Conservation (phyloP, 306 rosid genomes). For the Vigna angularis region DNA sequence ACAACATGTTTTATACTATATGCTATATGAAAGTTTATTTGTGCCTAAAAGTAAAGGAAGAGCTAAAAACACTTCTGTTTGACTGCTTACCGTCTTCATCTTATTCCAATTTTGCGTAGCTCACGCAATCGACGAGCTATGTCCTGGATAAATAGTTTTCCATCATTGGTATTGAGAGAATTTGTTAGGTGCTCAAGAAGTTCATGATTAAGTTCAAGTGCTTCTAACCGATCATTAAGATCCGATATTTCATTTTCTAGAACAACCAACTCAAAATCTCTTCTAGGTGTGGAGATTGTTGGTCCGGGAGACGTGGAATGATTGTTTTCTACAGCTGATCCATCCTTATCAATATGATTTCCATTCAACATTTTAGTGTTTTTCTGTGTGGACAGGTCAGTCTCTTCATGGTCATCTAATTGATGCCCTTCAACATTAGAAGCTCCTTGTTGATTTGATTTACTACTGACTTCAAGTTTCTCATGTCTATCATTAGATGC, state of each 20-base stretch:
- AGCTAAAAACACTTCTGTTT: conserved; percentile 12
- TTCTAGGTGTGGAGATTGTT: conserved; percentile 35
- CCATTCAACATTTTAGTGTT: conserved; percentile 44
- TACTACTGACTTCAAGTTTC: conserved; percentile 44
- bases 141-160: conserved; percentile 65
- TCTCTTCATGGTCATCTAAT: conserved; percentile 53
- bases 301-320: conserved; percentile 34
- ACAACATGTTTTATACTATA: conserved; percentile 20
- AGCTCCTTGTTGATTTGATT: conserved; percentile 46
- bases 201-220: conserved; percentile 73
- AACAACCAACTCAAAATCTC: conserved; percentile 52
- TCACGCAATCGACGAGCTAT: conserved; percentile 70
- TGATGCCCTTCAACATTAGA: conserved; percentile 43
- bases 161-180: conserved; percentile 67
- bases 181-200: conserved; percentile 73
- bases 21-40: conserved; percentile 20
- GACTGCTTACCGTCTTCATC: conserved; percentile 55
- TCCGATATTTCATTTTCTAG: conserved; percentile 75
- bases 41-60: conserved; percentile 31
- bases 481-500: conserved; percentile 43
- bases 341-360: conserved; percentile 46
- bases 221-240: conserved; percentile 79
- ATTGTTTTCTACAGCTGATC: conserved; percentile 37
- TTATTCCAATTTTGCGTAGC: conserved; percentile 58
- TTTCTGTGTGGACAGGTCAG: conserved; percentile 39